Percentiles rank a stretch among this genome's conserved stretches.
phyloP scores from a whole-genome alignment of 192 early-diverging fungal genomes.

The Umbelopsis isabellina region DNA sequence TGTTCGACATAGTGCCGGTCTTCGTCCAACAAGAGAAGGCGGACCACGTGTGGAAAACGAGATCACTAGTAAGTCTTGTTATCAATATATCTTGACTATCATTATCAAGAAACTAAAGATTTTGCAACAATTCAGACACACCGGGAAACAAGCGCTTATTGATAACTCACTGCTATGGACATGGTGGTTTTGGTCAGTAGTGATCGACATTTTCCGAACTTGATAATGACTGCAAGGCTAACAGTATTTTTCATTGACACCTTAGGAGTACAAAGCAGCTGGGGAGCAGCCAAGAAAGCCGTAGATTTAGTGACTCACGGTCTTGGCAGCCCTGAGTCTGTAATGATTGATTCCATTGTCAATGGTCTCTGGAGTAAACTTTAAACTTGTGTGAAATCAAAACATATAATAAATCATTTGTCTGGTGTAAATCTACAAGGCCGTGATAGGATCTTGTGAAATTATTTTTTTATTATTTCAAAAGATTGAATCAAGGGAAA shows the following conservation, averaged over 20 bases:
- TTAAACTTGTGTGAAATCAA: neutral
- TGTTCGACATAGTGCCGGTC: constrained; percentile 50
- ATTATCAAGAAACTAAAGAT: neutral
- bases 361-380: constrained; percentile 12
- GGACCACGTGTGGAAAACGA: constrained; percentile 57
- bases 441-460: neutral
- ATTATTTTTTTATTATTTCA: constrained; percentile 21
- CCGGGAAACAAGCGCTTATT: constrained; percentile 28
- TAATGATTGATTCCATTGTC: constrained; percentile 1
- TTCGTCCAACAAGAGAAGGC: constrained; percentile 56
- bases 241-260: neutral
- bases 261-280: constrained; percentile 60
- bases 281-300: constrained; percentile 55
- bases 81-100: constrained; percentile 21
- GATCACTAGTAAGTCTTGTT: constrained; percentile 37
- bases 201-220: too few relatives aligned
- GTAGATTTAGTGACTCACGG: constrained; percentile 45
- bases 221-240: neutral
- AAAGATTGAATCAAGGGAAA: constrained; percentile 4
- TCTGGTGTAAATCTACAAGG: neutral
- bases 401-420: neutral
- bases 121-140: constrained; percentile 14
- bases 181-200: constrained; percentile 58
- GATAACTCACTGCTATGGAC: constrained; percentile 69
- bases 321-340: neutral